Base-by-base conservation (phyloP, 176 grass and related monocot genomes). In the Oryza glumipatula region DNA sequence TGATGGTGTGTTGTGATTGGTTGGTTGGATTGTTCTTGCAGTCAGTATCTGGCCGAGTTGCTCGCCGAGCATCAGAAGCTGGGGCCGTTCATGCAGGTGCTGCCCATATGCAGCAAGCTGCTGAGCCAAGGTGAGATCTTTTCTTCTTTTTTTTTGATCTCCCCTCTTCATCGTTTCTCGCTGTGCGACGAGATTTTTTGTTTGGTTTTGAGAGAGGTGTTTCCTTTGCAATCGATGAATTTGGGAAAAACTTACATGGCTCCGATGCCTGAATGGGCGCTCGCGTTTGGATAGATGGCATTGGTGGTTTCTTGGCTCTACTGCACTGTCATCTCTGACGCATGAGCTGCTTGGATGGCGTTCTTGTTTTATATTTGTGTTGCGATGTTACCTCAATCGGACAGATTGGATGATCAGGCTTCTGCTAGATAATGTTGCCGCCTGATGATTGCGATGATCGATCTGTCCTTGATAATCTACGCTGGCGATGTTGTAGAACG, bases 61-160 rank as follows among this genome's bases (percentile, higher is more conserved):
- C 90, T 99, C 61, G 91, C 89, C 14, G 96, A 99, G 76, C 91
- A 96, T 84, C 93, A 99, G 84, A 96, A 99, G 82, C 89, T 99
- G 49, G 96, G 91, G 8, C 96, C 96, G 49, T 99, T 99, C 91
- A 92, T 94, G 93, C 96, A 96, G 92, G 88, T 99, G 72, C 78
- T 99, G 88, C 96, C 96, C 32, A 89, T 96, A 90, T 99, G 96
- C 91, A 91, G 88, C 79, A 94, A 92, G 72, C 72, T 99, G 61
- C 39, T 99, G 84, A 92, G 89, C 68, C 96, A 96, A 96, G 96
- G 96, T 94, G 81, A 82, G 80, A 82, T 79, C 80, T 84, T 91
- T 80, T 41, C 8, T 39, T 79, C 80, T 84, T 91, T 80, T 41
- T 39, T 77, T 91, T 80, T 77, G 32, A 81, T 75, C 17, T 73